Conservation (phyloP, 2,329 filamentous ascomycete genomes). For the Elsinoe fawcettii region DNA sequence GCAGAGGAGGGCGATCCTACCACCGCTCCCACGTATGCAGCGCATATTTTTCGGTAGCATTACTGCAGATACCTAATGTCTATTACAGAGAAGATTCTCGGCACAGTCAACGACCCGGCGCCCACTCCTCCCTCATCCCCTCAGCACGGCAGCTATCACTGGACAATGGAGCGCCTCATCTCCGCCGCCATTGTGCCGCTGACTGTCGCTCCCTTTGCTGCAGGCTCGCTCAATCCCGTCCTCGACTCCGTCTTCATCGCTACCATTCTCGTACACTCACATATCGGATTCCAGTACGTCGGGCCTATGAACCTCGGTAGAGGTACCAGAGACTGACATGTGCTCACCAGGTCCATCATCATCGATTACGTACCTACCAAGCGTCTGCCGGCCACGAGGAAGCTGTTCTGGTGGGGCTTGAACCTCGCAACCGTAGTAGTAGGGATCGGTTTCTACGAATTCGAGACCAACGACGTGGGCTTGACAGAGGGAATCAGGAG, state of each 20-base stretch:
- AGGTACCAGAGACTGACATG: background rate
- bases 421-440: slow-evolving; percentile 71
- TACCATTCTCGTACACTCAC: slow-evolving; percentile 80
- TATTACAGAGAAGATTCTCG: slow-evolving; percentile 23
- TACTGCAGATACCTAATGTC: background rate
- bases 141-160: slow-evolving; percentile 92
- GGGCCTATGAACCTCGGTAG: background rate
- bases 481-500: slow-evolving; percentile 82
- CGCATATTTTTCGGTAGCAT: too few species aligned
- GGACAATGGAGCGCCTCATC: slow-evolving; percentile 83
- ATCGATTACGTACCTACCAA: slow-evolving; percentile 81
- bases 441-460: slow-evolving; percentile 88
- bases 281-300: slow-evolving; percentile 81
- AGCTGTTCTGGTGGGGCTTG: slow-evolving; percentile 66
- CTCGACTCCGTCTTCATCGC: slow-evolving; percentile 80
- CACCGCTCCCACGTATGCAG: slow-evolving; percentile 73
- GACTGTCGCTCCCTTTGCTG: slow-evolving; percentile 83
- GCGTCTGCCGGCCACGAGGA: slow-evolving; percentile 60
- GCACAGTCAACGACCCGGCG: slow-evolving; percentile 78
- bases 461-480: slow-evolving; percentile 97
- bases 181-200: slow-evolving; percentile 77
- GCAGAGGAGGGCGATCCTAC: slow-evolving; percentile 65
- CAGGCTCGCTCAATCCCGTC: slow-evolving; percentile 81
- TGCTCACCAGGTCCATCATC: slow-evolving; percentile 53
- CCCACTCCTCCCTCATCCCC: slow-evolving; percentile 64